phyloP scores from a whole-genome alignment of 129 eudicot species.

The Chrysanthemum seticuspe region DNA sequence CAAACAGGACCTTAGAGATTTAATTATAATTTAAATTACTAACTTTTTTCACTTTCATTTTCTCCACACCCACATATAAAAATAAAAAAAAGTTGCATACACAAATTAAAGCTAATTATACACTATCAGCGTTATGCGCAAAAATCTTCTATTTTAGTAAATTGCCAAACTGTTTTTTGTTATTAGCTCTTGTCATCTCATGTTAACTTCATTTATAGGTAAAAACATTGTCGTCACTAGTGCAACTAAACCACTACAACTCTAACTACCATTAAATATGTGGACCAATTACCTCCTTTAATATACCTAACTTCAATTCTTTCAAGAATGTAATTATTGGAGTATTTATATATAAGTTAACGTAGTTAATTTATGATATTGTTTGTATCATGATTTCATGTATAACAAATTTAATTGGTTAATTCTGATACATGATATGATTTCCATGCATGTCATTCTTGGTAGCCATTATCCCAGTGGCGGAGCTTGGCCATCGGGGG shows the following conservation, averaged over 20 bases:
- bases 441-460: not conserved
- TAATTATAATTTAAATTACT: no score
- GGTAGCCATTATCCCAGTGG: not conserved
- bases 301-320: conserved; percentile 4
- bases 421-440: not conserved
- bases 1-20: no score
- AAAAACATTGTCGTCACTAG: conserved; percentile 14
- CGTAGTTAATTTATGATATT: not conserved
- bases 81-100: no score
- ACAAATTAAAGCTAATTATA: no score
- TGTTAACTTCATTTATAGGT: conserved; percentile 7
- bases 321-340: not conserved
- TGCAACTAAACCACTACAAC: conserved; percentile 37
- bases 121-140: no score
- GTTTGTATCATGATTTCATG: not conserved
- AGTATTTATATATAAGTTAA: not conserved
- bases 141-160: no score
- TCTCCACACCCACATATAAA: no score
- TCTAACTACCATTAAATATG: conserved; percentile 27
- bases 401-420: conserved; percentile 4
- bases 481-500: no score
- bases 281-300: conserved; percentile 19
- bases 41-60: no score
- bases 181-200: conserved; percentile 11
- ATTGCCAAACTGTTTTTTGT: no score